Percentiles rank a stretch among this genome's conserved stretches.
These are phyloP conservation scores for Celoporthe dispersa DNA, from an alignment of 2,329 filamentous ascomycete genomes.

Conservation along the genomic window DNA sequence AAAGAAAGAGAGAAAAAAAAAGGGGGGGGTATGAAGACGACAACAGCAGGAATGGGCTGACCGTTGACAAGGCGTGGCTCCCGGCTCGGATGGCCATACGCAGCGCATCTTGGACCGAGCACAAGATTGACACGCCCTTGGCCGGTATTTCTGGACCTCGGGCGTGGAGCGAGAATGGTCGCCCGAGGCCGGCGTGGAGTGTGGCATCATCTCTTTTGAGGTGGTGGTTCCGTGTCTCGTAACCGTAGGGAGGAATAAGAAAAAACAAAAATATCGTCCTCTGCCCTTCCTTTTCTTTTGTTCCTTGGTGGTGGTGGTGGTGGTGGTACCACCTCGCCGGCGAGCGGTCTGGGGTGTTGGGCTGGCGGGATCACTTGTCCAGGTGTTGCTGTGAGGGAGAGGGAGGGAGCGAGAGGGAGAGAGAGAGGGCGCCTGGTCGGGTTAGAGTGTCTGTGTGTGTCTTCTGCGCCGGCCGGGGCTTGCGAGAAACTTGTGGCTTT, in stretches of 20 bases:
- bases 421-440: not conserved
- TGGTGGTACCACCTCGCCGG: not conserved
- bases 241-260: no score
- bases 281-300: not conserved
- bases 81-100: constrained; percentile 29
- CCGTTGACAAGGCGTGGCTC: constrained; percentile 29
- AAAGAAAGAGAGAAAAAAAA: not conserved
- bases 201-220: constrained; percentile 21
- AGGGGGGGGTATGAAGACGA: no score
- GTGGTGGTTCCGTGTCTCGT: not conserved
- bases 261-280: no score
- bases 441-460: not conserved
- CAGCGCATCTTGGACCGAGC: constrained; percentile 31
- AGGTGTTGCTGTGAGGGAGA: no score
- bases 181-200: constrained; percentile 28
- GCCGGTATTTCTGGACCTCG: constrained; percentile 31
- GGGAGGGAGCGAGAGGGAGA: no score
- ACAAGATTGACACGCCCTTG: constrained; percentile 29
- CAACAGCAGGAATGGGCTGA: constrained; percentile 3
- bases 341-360: not conserved
- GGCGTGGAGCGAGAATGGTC: constrained; percentile 29
- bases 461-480: not conserved
- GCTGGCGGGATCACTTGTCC: no score
- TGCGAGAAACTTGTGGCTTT: not conserved
- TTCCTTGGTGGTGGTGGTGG: not conserved